A percentile compares a stretch with the other conserved stretches of the same genome.
Conservation (phyloP, 768 basidiomycete species). For the Boletellus ananas region DNA sequence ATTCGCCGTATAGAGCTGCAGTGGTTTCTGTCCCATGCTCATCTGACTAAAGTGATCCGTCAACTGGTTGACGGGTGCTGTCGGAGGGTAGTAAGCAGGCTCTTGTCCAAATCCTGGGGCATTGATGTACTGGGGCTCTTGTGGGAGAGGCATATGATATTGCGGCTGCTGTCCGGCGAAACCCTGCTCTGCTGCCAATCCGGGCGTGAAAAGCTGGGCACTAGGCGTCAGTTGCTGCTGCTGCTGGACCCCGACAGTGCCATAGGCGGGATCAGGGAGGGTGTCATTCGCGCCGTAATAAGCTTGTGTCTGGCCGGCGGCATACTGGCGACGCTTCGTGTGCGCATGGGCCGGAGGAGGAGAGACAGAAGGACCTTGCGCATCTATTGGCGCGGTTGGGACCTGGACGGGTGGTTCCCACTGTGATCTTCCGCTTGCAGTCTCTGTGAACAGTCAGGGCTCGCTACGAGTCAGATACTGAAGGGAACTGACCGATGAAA, state of each 20-base stretch:
- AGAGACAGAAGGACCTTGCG: constrained; percentile 41
- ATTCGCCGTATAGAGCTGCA: constrained; percentile 83
- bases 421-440: constrained; percentile 76
- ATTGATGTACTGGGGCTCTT: constrained; percentile 43
- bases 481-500: constrained; percentile 71
- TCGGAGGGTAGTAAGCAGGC: constrained; percentile 36
- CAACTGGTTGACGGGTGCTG: constrained; percentile 53
- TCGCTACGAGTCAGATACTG: constrained; percentile 4
- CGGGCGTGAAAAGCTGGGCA: constrained; percentile 80
- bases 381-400: constrained; percentile 36
- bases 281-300: constrained; percentile 61
- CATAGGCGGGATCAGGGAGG: constrained; percentile 45
- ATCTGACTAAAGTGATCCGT: constrained; percentile 86
- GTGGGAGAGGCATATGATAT: constrained; percentile 47
- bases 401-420: constrained; percentile 74
- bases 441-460: constrained; percentile 51
- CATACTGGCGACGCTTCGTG: constrained; percentile 85
- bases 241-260: constrained; percentile 31
- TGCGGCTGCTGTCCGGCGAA: constrained; percentile 54
- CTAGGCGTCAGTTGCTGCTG: constrained; percentile 35
- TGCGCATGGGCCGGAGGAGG: constrained; percentile 43
- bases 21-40: constrained; percentile 78
- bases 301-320: constrained; percentile 87
- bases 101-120: constrained; percentile 44
- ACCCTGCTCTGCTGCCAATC: constrained; percentile 65